Evolutionary conservation across 2,329 filamentous ascomycete genomes (phyloP), one percentile per base, ranked within the genome.

Genomic region (Calonectria hongkongensis): DNA sequence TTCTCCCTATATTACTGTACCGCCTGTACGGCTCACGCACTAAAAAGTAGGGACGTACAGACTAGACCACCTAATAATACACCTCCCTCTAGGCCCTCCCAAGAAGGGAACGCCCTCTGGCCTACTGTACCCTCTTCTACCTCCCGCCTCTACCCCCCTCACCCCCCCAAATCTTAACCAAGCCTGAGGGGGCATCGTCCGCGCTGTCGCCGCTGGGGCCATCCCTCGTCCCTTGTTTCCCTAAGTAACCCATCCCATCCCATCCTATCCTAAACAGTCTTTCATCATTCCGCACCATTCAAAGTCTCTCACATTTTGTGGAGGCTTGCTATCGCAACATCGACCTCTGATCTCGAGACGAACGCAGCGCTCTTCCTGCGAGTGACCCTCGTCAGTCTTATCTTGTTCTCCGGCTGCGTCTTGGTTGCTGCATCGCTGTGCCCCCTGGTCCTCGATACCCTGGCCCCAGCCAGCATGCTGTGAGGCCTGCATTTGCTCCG

Each of bases 401-500:
- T 60, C 48, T 68, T 36, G 16, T n/a, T 5, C 36, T 28, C 45
- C 28, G 45, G 50, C 48, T 69, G 62, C 60, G 33, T 41, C 25
- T 47, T 60, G 41, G 58, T 58, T 25, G 47, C 66, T 63, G 60
- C n/a, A 36, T 43, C 50, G 60, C 58, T 30, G 39, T 48, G 47
- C 39, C 64, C 63, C 48, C 58, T 58, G 50, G 48, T 56, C 45
- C 50, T 36, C 65, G 56, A 72, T 65, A 62, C 39, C 62, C 60
- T 66, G 71, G 54, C 62, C 63, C 54, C 41, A 73, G 66, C 54
- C 41, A 73, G 71, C 36, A 73, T 73, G 71, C 62, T 43, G 66
- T 60, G 47, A 54, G 54, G 66, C 63, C 51, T 66, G 47, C 63
- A n/a, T 47, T 36, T 66, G 62, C 62, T 50, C 25, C 25, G 16